Conservation (phyloP, 352 stramenopile species). For the Porosira glacialis region DNA sequence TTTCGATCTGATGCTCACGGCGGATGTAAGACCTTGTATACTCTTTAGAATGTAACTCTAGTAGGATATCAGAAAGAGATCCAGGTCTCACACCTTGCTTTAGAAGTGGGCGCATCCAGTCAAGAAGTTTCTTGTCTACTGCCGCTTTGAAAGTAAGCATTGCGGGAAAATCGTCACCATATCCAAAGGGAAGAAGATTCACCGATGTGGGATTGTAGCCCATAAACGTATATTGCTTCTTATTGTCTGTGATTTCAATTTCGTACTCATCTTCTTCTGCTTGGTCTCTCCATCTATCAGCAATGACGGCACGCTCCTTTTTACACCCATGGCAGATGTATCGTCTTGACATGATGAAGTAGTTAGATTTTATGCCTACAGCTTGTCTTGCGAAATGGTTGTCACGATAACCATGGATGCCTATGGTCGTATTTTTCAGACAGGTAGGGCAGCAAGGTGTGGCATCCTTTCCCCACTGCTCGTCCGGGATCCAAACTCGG, state of each 20-base stretch:
- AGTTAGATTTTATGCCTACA: constrained; percentile 37
- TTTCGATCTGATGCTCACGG: constrained; percentile 1
- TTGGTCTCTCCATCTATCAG: constrained; percentile 8
- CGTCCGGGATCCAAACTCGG: constrained; percentile 47
- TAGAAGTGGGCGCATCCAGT: constrained; percentile 46
- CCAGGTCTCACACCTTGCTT: constrained; percentile 32
- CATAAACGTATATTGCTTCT: constrained; percentile 41
- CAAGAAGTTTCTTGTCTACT: constrained; percentile 32
- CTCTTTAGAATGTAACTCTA: constrained; percentile 39
- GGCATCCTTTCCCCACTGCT: constrained; percentile 18
- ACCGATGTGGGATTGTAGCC: constrained; percentile 22
- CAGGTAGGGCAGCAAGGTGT: constrained; percentile 40
- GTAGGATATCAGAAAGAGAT: constrained; percentile 28
- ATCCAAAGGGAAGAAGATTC: constrained; percentile 20
- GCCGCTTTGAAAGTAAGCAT: constrained; percentile 33
- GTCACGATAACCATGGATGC: constrained; percentile 24
- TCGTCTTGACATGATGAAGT: constrained; percentile 34
- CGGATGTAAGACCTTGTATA: background rate
- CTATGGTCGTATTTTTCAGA: constrained; percentile 33
- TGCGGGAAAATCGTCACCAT: constrained; percentile 36
- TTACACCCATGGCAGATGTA: constrained; percentile 42
- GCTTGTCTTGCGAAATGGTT: constrained; percentile 38
- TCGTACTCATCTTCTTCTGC: constrained; percentile 1
- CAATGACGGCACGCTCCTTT: constrained; percentile 4
- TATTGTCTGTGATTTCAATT: background rate